Percentiles rank a stretch among this genome's conserved stretches.
These are phyloP conservation scores for Diutina pseudorugosa DNA, from an alignment of 1,139 yeast genomes.

Conservation along the genomic window DNA sequence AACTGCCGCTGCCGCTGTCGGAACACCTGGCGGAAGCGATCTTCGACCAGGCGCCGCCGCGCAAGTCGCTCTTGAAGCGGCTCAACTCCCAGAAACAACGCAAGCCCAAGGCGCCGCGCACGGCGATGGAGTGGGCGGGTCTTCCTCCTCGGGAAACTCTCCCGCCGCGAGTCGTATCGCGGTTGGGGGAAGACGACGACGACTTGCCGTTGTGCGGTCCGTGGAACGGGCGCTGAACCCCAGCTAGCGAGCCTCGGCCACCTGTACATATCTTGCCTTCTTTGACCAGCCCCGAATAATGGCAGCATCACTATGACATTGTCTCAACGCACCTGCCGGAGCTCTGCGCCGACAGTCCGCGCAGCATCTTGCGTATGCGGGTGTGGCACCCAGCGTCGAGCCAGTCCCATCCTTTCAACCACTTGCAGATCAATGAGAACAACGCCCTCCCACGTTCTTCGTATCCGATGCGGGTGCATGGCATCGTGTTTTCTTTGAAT, in stretches of 20 bases:
- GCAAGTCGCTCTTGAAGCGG: neutral
- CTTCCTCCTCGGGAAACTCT: neutral
- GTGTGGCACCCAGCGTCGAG: neutral
- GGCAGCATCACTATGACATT: neutral
- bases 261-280: neutral
- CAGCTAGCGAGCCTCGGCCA: no score
- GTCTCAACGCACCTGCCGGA: neutral
- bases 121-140: conserved; percentile 1
- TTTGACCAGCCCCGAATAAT: no score
- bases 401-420: no score
- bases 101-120: neutral
- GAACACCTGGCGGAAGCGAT: neutral
- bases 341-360: neutral
- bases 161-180: neutral
- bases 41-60: neutral
- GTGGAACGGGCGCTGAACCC: neutral
- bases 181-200: neutral
- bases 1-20: neutral
- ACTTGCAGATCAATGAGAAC: no score
- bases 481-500: no score
- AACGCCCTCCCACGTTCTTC: no score
- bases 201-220: conserved; percentile 4
- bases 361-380: neutral
- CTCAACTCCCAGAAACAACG: neutral
- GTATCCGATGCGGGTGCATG: no score